phyloP scores from a whole-genome alignment of 225 moss, liverwort and hornwort genomes.

The Bryoerythrophyllum caledonicum region DNA sequence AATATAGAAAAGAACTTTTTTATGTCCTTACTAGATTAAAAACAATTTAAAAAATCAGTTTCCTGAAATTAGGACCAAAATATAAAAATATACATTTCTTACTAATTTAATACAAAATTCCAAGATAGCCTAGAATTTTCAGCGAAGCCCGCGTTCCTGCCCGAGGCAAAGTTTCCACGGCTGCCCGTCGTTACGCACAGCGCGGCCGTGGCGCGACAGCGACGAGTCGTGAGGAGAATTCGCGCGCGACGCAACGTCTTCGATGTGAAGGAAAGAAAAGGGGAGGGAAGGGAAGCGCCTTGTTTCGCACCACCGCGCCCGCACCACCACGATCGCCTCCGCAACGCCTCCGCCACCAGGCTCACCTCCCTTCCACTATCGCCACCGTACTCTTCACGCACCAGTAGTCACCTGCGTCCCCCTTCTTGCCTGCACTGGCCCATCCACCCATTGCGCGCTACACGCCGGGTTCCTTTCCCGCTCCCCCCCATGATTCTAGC shows the following conservation, averaged over 20 bases:
- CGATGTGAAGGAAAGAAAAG: not conserved
- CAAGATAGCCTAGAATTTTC: too few species aligned
- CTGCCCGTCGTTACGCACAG: slow-evolving; percentile 10
- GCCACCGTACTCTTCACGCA: not conserved
- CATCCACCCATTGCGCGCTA: not conserved
- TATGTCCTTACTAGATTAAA: too few species aligned
- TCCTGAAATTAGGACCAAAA: too few species aligned
- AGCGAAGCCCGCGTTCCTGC: too few species aligned
- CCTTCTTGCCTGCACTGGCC: not conserved
- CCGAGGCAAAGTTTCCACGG: not conserved
- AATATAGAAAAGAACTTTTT: too few species aligned
- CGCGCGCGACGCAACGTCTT: not conserved
- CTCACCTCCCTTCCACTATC: not conserved
- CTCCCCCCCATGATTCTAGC: not conserved
- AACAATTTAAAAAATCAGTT: too few species aligned
- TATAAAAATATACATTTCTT: too few species aligned
- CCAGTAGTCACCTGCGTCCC: not conserved
- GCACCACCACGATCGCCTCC: not conserved
- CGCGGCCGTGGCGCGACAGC: not conserved
- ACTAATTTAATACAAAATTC: too few species aligned
- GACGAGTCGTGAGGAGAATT: not conserved
- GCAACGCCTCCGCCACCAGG: not conserved
- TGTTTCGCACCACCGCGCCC: not conserved
- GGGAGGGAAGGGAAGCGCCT: not conserved
- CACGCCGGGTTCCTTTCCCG: not conserved